Percentiles rank a stretch among this genome's conserved stretches.
Evolutionary conservation across 805 yeast genomes (phyloP).

Genomic region (Hanseniaspora clermontiae): DNA sequence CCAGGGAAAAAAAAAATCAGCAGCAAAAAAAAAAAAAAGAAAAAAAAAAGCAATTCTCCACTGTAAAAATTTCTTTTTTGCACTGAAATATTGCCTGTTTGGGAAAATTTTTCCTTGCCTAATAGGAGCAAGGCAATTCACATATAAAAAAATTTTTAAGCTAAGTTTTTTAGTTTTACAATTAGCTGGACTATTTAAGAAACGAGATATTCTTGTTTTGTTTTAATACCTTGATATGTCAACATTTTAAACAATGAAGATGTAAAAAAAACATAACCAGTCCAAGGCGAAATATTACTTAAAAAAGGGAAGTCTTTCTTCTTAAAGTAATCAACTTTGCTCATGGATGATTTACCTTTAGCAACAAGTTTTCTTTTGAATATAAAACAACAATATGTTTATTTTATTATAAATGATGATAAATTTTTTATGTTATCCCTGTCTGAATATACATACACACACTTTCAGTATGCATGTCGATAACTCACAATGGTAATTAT

Average conservation of each 20-base stretch:
- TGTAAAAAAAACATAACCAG: too few species aligned
- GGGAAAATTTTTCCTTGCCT: background rate
- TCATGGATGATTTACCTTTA: background rate
- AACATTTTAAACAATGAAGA: too few species aligned
- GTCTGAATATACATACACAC: conserved; percentile 14
- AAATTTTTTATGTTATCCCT: conserved; percentile 14
- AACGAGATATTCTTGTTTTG: too few species aligned
- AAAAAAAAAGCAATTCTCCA: background rate
- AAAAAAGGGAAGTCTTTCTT: background rate
- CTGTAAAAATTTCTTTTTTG: background rate
- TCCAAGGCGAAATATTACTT: background rate
- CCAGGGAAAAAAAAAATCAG: background rate
- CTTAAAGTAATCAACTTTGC: background rate
- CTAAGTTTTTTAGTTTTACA: background rate
- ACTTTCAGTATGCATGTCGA: conserved; percentile 14
- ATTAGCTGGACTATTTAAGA: background rate
- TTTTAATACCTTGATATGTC: too few species aligned
- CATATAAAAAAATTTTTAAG: too few species aligned
- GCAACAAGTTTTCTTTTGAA: background rate
- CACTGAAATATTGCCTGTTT: background rate
- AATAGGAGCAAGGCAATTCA: background rate
- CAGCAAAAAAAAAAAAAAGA: background rate
- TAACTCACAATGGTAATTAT: conserved; percentile 13
- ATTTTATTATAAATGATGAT: conserved; percentile 9
- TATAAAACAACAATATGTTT: background rate